Base-by-base conservation (phyloP, 306 rosid genomes). In the Styphnolobium japonicum region DNA sequence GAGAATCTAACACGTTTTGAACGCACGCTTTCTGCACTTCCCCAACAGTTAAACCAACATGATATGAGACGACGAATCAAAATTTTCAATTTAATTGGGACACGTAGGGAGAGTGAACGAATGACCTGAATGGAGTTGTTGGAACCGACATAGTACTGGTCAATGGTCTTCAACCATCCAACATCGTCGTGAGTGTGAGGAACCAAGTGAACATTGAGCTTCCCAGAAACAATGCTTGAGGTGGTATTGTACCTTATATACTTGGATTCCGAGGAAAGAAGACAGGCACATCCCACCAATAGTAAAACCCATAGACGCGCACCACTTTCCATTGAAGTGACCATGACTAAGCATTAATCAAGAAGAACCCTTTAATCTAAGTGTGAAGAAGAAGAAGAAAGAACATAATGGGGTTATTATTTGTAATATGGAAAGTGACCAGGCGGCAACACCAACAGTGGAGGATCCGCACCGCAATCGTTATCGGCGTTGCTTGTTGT, bases 131-230 rank as follows among this genome's bases (percentile, higher is more conserved):
- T 92, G 72, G 91, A 77, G 64, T 90, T 90, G 61, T 92, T 90
- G 75, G 97, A 87, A 76, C 97, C 96, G 14, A 92, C 92, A 51
- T 92, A 92, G 89, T 92, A 92, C 83, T 92, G 97, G 2, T 92
- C 97, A 57, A 92, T 0, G 45, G 97, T 92, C 86, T 92, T 92
- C 92, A 92, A 85, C 97, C 97, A 90, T 1, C 97, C 97, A 34
- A 92, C 97, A 75, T 92, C 97, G 5, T 92, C 96, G 18, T 92
- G 97, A 55, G 70, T 6, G 33, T 92, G 97, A 83, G 97, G 69
- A 0, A 90, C 97, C 83, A 92, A 84, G 79, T 92, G 97, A 70
- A 92, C 96, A 40, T 90, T 90, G 45, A 92, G 84, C 81, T 92
- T 92, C 39, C 89, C 92, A 25, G 88, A 84, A 11, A 87, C 91